Conservation (phyloP, 2,329 filamentous ascomycete species). For the Trichoderma sp. region DNA sequence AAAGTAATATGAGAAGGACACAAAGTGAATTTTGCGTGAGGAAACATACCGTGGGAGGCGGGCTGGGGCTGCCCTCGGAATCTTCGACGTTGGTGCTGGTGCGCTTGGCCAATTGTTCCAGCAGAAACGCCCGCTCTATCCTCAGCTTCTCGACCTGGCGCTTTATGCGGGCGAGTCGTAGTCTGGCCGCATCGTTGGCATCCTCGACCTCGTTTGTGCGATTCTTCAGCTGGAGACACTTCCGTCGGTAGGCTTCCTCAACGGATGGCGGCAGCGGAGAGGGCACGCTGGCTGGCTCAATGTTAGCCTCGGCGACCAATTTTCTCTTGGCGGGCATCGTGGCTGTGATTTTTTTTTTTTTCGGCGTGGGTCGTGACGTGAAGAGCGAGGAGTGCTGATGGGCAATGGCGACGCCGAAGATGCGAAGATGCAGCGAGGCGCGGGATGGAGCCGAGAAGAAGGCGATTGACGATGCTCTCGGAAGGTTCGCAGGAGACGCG, state of each 20-base stretch:
- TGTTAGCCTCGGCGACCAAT: conserved; percentile 41
- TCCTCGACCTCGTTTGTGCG: conserved; percentile 90
- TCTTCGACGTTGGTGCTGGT: conserved; percentile 76
- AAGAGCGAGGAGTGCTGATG: neutral
- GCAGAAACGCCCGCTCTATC: conserved; percentile 75
- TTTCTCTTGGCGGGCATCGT: conserved; percentile 43
- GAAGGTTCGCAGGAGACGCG: neutral
- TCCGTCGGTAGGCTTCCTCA: conserved; percentile 92
- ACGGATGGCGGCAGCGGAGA: conserved; percentile 79
- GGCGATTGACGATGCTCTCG: neutral
- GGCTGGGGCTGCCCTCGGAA: conserved; percentile 76
- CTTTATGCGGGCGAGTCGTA: conserved; percentile 76
- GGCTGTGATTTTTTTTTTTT: neutral
- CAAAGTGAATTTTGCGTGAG: neutral
- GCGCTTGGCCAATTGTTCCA: conserved; percentile 72
- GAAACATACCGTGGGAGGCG: conserved; percentile 70
- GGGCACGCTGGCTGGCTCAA: conserved; percentile 51
- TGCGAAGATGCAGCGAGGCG: conserved; percentile 15
- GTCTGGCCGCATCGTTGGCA: conserved; percentile 80
- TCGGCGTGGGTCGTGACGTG: neutral
- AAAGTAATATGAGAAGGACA: neutral
- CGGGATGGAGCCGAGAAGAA: neutral
- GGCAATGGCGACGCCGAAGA: neutral
- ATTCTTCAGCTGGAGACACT: conserved; percentile 93
- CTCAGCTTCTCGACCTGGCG: conserved; percentile 90